phyloP scores from a whole-genome alignment of 305 asterid species.

The Rubia peregrina region DNA sequence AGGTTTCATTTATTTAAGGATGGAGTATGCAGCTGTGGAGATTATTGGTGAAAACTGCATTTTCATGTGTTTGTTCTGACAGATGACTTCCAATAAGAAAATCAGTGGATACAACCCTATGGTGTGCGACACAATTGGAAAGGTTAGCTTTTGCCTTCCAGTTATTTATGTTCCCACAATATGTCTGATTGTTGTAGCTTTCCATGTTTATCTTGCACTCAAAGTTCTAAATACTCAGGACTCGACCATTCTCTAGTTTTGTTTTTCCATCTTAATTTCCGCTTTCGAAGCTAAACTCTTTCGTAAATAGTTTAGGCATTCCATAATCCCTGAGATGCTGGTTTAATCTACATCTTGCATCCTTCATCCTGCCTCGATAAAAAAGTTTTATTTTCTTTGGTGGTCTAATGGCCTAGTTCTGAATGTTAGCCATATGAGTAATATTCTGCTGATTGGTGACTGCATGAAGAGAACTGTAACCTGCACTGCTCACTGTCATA shows the following conservation, averaged over 20 bases:
- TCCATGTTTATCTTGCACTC: not conserved
- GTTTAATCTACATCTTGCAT: not conserved
- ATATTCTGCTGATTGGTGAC: not conserved
- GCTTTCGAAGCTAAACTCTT: not conserved
- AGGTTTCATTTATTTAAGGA: constrained; percentile 57
- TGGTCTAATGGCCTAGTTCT: not conserved
- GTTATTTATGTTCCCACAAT: not conserved
- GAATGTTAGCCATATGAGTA: not conserved
- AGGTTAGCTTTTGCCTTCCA: not conserved
- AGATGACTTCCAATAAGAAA: not conserved
- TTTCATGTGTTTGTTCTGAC: not conserved
- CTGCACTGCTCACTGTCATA: not conserved
- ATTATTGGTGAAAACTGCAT: constrained; percentile 38
- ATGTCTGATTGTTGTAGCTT: not conserved
- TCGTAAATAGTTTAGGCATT: not conserved
- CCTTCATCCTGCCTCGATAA: not conserved
- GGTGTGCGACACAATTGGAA: not conserved
- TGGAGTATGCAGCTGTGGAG: constrained; percentile 59
- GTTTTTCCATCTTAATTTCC: not conserved
- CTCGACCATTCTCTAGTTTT: not conserved
- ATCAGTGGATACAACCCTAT: not conserved
- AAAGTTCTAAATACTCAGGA: not conserved
- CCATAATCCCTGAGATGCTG: not conserved
- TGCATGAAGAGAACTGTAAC: not conserved
- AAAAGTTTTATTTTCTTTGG: not conserved